Percentiles rank a stretch among this genome's conserved stretches.
Evolutionary conservation across 352 stramenopile genomes (phyloP).

Genomic region (Salisapilia sapeloensis): DNA sequence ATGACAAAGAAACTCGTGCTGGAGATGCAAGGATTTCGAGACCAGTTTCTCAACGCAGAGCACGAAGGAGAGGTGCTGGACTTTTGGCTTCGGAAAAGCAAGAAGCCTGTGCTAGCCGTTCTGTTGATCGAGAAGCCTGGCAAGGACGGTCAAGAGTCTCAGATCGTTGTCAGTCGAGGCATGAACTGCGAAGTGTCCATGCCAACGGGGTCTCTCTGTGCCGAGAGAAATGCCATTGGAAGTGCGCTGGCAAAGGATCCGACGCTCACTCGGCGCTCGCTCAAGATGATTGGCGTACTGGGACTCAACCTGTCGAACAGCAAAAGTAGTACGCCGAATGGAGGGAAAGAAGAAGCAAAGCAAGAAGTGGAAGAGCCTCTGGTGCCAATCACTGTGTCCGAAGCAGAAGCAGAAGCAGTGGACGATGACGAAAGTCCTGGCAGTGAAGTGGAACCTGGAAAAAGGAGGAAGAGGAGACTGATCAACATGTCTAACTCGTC

Average conservation of each 20-base stretch:
- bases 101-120: slow-evolving; percentile 95
- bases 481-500: slow-evolving; percentile 11
- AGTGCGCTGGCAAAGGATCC: slow-evolving; percentile 90
- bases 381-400: too few relatives aligned
- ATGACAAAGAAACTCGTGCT: slow-evolving; percentile 77
- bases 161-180: slow-evolving; percentile 81
- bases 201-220: slow-evolving; percentile 91
- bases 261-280: slow-evolving; percentile 79
- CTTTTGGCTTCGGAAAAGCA: slow-evolving; percentile 98
- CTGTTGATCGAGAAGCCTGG: slow-evolving; percentile 86
- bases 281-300: slow-evolving; percentile 93
- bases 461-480: too few relatives aligned
- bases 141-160: slow-evolving; percentile 19
- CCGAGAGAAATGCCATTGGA: slow-evolving; percentile 96
- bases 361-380: slow-evolving; percentile 6
- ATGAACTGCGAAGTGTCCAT: slow-evolving; percentile 99
- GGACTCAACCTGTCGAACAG: slow-evolving; percentile 40
- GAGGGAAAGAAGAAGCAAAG: slow-evolving; percentile 7
- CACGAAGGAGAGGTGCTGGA: slow-evolving; percentile 75
- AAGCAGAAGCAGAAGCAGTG: too few relatives aligned
- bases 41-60: slow-evolving; percentile 65
- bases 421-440: too few relatives aligned
- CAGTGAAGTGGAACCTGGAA: too few relatives aligned
- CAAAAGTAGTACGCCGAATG: slow-evolving; percentile 3
- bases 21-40: slow-evolving; percentile 85